These are phyloP conservation scores for Eucalyptus curtisii DNA, from an alignment of 345 rosid species.

Conservation along the genomic window DNA sequence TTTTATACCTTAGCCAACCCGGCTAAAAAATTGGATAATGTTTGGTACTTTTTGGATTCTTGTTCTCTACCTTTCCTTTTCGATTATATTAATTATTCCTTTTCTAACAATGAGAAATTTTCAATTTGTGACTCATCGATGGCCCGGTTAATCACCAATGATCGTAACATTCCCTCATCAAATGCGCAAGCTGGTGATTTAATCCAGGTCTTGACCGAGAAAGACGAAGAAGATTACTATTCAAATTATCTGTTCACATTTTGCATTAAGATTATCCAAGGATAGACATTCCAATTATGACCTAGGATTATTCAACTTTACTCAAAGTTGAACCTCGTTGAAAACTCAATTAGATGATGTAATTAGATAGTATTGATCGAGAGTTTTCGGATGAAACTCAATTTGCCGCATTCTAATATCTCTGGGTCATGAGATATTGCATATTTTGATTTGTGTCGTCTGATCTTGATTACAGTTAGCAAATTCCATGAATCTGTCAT, in stretches of 20 bases:
- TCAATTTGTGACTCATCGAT: not conserved
- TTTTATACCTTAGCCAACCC: not conserved
- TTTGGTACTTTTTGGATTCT: not conserved
- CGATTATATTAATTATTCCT: not conserved
- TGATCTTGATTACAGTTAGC: accelerated
- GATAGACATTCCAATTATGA: not conserved
- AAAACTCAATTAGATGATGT: not conserved
- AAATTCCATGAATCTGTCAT: not conserved
- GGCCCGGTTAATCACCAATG: not conserved
- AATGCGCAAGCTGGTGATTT: not conserved
- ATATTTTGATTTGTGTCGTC: not conserved
- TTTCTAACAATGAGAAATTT: not conserved
- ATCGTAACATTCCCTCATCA: not conserved
- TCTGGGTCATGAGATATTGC: accelerated
- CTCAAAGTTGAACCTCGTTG: not conserved
- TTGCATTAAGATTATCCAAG: not conserved
- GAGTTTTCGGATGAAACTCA: not conserved
- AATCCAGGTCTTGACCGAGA: not conserved
- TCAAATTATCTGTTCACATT: not conserved
- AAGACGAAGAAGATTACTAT: not conserved
- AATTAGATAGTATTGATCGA: not conserved
- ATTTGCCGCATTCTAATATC: not conserved
- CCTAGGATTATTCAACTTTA: not conserved
- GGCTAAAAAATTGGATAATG: not conserved
- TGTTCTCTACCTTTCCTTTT: not conserved